Conservation (phyloP, 2,329 filamentous ascomycete species). For the Ophiocordyceps camponoti-saundersi region DNA sequence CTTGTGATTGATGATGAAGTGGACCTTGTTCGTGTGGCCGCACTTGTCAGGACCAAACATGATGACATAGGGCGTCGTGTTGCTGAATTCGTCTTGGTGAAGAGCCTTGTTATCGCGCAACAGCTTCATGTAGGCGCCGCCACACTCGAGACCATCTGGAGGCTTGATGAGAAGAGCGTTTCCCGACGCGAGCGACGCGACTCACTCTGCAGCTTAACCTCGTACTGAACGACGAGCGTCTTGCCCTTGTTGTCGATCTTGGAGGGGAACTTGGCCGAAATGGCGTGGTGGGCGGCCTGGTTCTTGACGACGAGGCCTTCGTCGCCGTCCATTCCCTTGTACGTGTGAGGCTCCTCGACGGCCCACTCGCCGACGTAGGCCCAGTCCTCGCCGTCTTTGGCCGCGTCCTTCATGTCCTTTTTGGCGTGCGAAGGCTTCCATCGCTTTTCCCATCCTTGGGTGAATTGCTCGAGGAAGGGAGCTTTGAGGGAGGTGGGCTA, state of each 20-base stretch:
- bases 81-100: conserved; percentile 94
- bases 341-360: conserved; percentile 81
- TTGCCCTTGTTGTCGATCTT: conserved; percentile 95
- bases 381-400: conserved; percentile 62
- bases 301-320: conserved; percentile 98
- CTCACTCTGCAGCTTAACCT: conserved; percentile 97
- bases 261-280: conserved; percentile 96
- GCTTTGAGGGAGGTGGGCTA: conserved; percentile 81
- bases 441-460: conserved; percentile 80
- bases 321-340: conserved; percentile 86
- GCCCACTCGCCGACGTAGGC: conserved; percentile 93
- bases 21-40: conserved; percentile 94
- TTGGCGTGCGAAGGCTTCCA: conserved; percentile 95
- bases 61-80: conserved; percentile 93
- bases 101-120: conserved; percentile 95
- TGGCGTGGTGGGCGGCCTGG: conserved; percentile 93
- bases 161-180: neutral
- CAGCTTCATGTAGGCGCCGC: conserved; percentile 98
- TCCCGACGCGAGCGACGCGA: too few species aligned
- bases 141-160: conserved; percentile 82
- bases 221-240: conserved; percentile 93
- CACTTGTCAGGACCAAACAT: conserved; percentile 99
- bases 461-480: conserved; percentile 97
- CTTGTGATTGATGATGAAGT: conserved; percentile 99
- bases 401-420: conserved; percentile 64